A percentile compares a stretch with the other conserved stretches of the same genome.
These are phyloP conservation scores for Monascus ruber DNA, from an alignment of 2,329 filamentous ascomycete species.

Conservation along the genomic window DNA sequence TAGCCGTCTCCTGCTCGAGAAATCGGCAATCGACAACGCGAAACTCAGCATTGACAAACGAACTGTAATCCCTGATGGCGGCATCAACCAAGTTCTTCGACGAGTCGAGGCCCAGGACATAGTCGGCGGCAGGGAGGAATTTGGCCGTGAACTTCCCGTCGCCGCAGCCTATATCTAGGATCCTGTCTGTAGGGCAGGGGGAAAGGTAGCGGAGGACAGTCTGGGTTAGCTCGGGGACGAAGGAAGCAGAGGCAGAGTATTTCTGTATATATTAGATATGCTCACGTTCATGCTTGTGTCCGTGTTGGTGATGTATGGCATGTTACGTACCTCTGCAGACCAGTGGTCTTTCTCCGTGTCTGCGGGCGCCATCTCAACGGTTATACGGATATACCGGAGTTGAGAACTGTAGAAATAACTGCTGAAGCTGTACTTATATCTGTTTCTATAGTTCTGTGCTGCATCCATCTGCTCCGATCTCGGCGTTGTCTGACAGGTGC, in stretches of 20 bases:
- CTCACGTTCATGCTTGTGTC: not conserved
- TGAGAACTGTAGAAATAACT: too few relatives aligned
- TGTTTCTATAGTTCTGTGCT: too few relatives aligned
- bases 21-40: conserved; percentile 24
- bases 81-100: conserved; percentile 49
- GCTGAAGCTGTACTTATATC: too few relatives aligned
- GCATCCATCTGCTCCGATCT: too few relatives aligned
- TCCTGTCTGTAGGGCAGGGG: conserved; percentile 44
- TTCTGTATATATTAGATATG: conserved; percentile 27
- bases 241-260: conserved; percentile 51
- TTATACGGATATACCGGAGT: too few relatives aligned
- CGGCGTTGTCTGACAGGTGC: too few relatives aligned
- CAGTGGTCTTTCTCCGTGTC: too few relatives aligned
- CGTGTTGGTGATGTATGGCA: too few relatives aligned
- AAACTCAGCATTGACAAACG: conserved; percentile 13
- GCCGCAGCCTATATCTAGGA: conserved; percentile 55
- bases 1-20: conserved; percentile 14
- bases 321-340: too few relatives aligned
- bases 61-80: conserved; percentile 34
- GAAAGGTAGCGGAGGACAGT: conserved; percentile 50
- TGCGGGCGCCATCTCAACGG: too few relatives aligned
- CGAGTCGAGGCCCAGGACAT: conserved; percentile 48
- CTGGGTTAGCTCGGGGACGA: conserved; percentile 51
- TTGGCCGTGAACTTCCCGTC: conserved; percentile 50
- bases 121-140: conserved; percentile 38